Base-by-base conservation (phyloP, 73 alveolate genomes). In the Blepharisma japonicum region DNA sequence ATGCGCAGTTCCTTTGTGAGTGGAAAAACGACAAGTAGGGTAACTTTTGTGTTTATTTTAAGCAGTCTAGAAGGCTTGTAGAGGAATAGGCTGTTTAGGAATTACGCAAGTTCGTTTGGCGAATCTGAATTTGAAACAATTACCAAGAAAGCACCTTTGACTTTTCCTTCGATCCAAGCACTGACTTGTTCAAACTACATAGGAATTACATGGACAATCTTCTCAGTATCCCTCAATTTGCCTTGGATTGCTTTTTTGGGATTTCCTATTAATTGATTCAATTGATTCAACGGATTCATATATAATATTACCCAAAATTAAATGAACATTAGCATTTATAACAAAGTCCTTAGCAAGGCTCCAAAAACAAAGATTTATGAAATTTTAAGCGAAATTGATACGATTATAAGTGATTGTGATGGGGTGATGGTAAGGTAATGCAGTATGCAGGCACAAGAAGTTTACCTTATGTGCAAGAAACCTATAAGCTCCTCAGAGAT, bases 371-470 rank as follows among this genome's bases (percentile, higher is more conserved):
- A 39, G 14, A 61, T 61, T 61, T 61, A 61, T 39, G 74, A 61
- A 14, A 9, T 61, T 25, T 25, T 61, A n/a, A 61, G 74, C 47
- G 49, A 25, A n/a, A 25, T 61, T 18, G 74, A 61, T 39, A 61
- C 39, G 4, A 14, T 61, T 61, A 61, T 61, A 0, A 14, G 14
- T 25, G 74, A 61, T 39, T 61, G 74, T 61, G 74, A 61, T 48
- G 74, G 74, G 5, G 74, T 61, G 5, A 61, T 61, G 18, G 74
- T 61, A 25, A 2, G 14, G 14, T 11, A 8, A 61, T 14, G 18
- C 11, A 61, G 74, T 61, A 61, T 25, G 74, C 74, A 61, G 74
- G 74, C 18, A 61, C 47, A 2, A n/a, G 23, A 25, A 25, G 18
- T 14, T 25, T 61, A 14, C 74, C 74, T 61, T 61, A 61, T 25